Evolutionary conservation across 23 red algal genomes (phyloP).

Genomic region (Agarophyton chilense): DNA sequence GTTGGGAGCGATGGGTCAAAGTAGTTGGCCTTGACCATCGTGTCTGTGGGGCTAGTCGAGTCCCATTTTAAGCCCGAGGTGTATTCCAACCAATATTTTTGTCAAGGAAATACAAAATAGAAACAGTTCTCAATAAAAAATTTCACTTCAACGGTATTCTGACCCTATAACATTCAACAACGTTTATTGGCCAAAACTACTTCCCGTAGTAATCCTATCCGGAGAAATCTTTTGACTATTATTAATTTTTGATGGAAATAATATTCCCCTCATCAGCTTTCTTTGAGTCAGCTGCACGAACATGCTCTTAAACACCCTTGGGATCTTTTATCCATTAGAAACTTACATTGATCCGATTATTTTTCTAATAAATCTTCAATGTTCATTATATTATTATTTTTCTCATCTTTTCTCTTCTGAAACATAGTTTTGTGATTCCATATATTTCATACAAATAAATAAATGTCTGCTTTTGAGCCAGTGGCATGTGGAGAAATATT

Average conservation of each 20-base stretch:
- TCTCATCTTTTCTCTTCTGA: neutral
- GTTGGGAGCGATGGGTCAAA: no score
- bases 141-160: conserved; percentile 6
- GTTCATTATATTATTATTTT: neutral
- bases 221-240: neutral
- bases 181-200: neutral
- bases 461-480: neutral
- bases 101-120: neutral
- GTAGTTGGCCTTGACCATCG: no score
- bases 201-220: neutral
- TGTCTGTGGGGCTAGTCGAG: no score
- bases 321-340: neutral
- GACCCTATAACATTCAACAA: neutral
- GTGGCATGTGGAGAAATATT: neutral
- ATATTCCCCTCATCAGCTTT: neutral
- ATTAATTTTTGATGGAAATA: neutral
- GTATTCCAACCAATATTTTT: neutral
- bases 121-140: neutral
- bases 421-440: neutral
- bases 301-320: neutral
- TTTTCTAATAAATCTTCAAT: neutral
- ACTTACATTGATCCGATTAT: no score
- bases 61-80: neutral
- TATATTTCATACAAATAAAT: neutral
- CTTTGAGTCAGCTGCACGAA: neutral